Percentiles rank a stretch among this genome's conserved stretches.
These are phyloP conservation scores for Spiromastix sp. DNA, from an alignment of 2,329 filamentous ascomycete species.

Conservation along the genomic window DNA sequence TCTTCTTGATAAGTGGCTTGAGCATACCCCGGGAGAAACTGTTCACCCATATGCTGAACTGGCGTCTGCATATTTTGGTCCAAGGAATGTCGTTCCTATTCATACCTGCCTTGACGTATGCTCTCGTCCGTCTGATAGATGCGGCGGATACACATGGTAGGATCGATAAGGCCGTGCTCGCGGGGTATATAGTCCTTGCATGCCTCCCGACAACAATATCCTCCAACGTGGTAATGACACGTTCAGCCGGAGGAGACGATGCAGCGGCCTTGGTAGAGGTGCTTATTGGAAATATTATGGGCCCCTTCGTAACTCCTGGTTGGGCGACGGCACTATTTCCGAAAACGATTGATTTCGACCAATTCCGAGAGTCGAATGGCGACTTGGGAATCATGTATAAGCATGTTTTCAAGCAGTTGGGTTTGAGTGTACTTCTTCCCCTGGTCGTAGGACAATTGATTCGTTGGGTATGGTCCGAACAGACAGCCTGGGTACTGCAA, in stretches of 20 bases:
- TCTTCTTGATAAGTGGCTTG: slow-evolving; percentile 62
- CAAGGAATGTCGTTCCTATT: slow-evolving; percentile 59
- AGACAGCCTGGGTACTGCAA: slow-evolving; percentile 31
- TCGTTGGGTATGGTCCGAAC: slow-evolving; percentile 44
- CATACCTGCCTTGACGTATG: slow-evolving; percentile 53
- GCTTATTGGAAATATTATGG: slow-evolving; percentile 58
- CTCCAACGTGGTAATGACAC: slow-evolving; percentile 65
- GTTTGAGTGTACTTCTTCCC: slow-evolving; percentile 56
- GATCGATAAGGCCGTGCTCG: slow-evolving; percentile 54
- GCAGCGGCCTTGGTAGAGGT: slow-evolving; percentile 58
- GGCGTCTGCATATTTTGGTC: slow-evolving; percentile 57
- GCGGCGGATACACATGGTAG: slow-evolving; percentile 32
- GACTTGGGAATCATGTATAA: slow-evolving; percentile 53
- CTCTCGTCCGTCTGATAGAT: slow-evolving; percentile 42
- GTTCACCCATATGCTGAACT: slow-evolving; percentile 51
- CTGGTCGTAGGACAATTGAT: slow-evolving; percentile 52
- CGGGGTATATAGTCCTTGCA: slow-evolving; percentile 57
- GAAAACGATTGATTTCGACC: slow-evolving; percentile 21
- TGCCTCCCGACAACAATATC: slow-evolving; percentile 63
- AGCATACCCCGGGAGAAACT: slow-evolving; percentile 56
- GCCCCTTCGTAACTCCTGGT: slow-evolving; percentile 56
- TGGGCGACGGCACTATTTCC: slow-evolving; percentile 49
- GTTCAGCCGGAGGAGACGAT: slow-evolving; percentile 57
- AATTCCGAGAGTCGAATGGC: slow-evolving; percentile 37
- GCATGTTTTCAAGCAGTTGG: slow-evolving; percentile 57